Percentiles rank a stretch among this genome's conserved stretches.
Conservation (phyloP, 2,329 filamentous ascomycete genomes). For the Rutstroemia sp. region DNA sequence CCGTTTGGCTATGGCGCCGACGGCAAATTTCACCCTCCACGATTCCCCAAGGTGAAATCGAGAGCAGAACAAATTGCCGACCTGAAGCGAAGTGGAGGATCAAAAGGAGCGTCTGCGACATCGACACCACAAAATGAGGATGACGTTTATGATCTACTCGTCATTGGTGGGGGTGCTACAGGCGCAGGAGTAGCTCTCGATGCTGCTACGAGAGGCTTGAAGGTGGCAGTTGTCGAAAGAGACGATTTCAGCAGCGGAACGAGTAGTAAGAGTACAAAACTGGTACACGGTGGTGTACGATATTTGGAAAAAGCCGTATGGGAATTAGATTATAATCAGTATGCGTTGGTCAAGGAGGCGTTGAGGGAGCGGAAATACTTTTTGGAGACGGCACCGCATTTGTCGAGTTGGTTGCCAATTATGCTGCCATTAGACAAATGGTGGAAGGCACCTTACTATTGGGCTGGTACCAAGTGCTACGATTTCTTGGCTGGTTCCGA, state of each 20-base stretch:
- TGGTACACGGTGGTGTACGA: conserved; percentile 69
- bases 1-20: conserved; percentile 63
- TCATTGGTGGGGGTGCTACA: conserved; percentile 66
- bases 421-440: conserved; percentile 69
- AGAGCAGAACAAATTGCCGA: conserved; percentile 44
- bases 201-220: conserved; percentile 62
- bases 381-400: conserved; percentile 65
- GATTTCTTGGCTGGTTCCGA: conserved; percentile 79
- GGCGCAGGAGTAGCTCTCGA: conserved; percentile 66
- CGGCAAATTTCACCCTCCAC: conserved; percentile 52
- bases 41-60: conserved; percentile 42
- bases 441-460: conserved; percentile 74
- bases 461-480: conserved; percentile 73
- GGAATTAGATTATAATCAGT: conserved; percentile 69
- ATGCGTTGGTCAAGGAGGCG: conserved; percentile 63
- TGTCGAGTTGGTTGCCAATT: conserved; percentile 67
- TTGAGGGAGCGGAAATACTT: conserved; percentile 70
- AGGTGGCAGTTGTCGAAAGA: conserved; percentile 63
- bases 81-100: conserved; percentile 42
- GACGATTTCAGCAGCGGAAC: conserved; percentile 70
- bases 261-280: conserved; percentile 68
- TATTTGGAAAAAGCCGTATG: conserved; percentile 71
- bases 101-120: conserved; percentile 32
- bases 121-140: conserved; percentile 30
- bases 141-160: conserved; percentile 57